A percentile compares a stretch with the other conserved stretches of the same genome.
Conservation (phyloP, 495 filamentous ascomycete species). For the Podospora pseudocomata region DNA sequence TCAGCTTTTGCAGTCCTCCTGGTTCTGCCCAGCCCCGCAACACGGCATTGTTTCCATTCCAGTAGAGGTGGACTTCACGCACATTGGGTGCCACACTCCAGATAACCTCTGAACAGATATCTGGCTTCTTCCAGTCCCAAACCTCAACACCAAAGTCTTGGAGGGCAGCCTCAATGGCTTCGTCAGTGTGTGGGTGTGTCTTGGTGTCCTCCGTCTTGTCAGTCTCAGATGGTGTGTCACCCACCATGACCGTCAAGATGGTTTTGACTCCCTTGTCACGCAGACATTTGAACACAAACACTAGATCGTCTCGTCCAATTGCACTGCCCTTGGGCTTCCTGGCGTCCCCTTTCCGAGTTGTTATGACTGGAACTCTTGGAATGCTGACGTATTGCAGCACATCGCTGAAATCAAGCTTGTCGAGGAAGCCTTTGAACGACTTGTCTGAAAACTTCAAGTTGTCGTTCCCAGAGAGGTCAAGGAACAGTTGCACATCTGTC, state of each 20-base stretch:
- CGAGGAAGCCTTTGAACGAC: slow-evolving; percentile 18
- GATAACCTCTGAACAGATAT: slow-evolving; percentile 36
- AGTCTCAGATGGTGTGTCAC: slow-evolving; percentile 19
- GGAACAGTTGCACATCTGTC: slow-evolving; percentile 20
- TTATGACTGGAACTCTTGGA: slow-evolving; percentile 21
- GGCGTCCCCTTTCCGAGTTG: slow-evolving; percentile 20
- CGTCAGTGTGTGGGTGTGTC: slow-evolving; percentile 32
- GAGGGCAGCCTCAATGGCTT: slow-evolving; percentile 34
- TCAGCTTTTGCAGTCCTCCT: too few species aligned
- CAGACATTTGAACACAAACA: slow-evolving; percentile 26
- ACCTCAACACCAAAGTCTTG: slow-evolving; percentile 29
- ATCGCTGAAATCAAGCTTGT: slow-evolving; percentile 32
- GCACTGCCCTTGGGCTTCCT: slow-evolving; percentile 3
- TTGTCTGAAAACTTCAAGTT: slow-evolving; percentile 19
- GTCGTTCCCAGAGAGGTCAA: slow-evolving; percentile 25
- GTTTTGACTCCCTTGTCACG: slow-evolving; percentile 24
- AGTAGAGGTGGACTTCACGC: slow-evolving; percentile 32
- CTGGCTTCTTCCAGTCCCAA: slow-evolving; percentile 40
- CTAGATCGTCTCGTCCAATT: slow-evolving; percentile 20
- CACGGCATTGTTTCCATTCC: too few species aligned
- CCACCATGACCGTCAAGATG: slow-evolving; percentile 35
- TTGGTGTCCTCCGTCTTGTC: background rate
- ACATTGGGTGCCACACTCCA: slow-evolving; percentile 25
- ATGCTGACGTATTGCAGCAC: slow-evolving; percentile 34
- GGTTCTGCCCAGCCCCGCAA: too few species aligned